Percentiles rank a stretch among this genome's conserved stretches.
Evolutionary conservation across 2,329 filamentous ascomycete species (phyloP).

Genomic region (Cordyceps cateniannulata): DNA sequence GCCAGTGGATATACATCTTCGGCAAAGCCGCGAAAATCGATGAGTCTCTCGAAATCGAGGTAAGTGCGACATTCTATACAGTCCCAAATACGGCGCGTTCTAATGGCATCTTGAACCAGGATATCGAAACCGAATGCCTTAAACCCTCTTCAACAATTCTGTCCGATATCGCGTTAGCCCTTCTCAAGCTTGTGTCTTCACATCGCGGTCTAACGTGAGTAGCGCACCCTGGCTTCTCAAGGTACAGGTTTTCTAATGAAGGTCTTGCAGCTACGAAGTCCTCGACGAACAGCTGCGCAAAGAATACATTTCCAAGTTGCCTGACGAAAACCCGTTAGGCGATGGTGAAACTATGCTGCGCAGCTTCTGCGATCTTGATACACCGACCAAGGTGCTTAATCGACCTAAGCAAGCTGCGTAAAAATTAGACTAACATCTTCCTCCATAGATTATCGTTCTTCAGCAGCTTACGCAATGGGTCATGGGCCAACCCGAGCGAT

Average conservation of each 20-base stretch:
- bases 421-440: not conserved
- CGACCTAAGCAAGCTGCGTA: not conserved
- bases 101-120: slow-evolving; percentile 42
- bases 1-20: slow-evolving; percentile 90
- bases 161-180: slow-evolving; percentile 72
- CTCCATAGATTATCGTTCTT: slow-evolving; percentile 59
- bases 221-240: not conserved
- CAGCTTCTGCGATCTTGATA: slow-evolving; percentile 74
- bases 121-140: slow-evolving; percentile 82
- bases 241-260: slow-evolving; percentile 8
- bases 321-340: slow-evolving; percentile 78
- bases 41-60: slow-evolving; percentile 83
- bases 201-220: slow-evolving; percentile 86
- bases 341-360: slow-evolving; percentile 58
- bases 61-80: slow-evolving; percentile 33
- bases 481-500: slow-evolving; percentile 77
- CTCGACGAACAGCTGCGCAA: slow-evolving; percentile 91
- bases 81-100: not conserved
- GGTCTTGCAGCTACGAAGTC: slow-evolving; percentile 60
- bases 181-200: slow-evolving; percentile 90
- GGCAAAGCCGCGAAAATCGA: slow-evolving; percentile 85
- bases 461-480: slow-evolving; percentile 88
- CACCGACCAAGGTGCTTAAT: slow-evolving; percentile 65
- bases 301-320: slow-evolving; percentile 78
- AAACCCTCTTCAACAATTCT: slow-evolving; percentile 71